Percentiles rank a stretch among this genome's conserved stretches.
These are phyloP conservation scores for Candida takata DNA, from an alignment of 805 yeast genomes.

Conservation along the genomic window DNA sequence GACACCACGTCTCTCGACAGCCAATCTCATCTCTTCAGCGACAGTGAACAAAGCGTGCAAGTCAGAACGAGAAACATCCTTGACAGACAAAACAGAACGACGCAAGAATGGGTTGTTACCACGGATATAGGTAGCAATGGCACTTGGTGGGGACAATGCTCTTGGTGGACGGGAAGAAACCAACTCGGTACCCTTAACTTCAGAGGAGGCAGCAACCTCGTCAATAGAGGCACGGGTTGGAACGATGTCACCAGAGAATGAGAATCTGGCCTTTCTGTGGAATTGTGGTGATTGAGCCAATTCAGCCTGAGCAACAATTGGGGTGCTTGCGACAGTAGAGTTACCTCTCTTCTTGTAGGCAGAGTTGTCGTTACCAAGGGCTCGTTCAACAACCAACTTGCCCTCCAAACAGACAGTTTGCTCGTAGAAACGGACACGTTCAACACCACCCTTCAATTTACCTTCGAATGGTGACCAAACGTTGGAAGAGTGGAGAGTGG, in stretches of 20 bases:
- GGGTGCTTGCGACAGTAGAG: constrained; percentile 19
- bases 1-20: constrained; percentile 94
- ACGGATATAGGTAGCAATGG: constrained; percentile 70
- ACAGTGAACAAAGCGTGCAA: constrained; percentile 90
- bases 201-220: constrained; percentile 22
- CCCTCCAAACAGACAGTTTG: constrained; percentile 86
- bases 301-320: constrained; percentile 21
- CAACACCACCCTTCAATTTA: constrained; percentile 72
- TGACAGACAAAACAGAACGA: constrained; percentile 81
- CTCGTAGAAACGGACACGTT: constrained; percentile 74
- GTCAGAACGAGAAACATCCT: constrained; percentile 80
- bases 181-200: constrained; percentile 54
- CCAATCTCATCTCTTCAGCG: constrained; percentile 96
- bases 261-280: constrained; percentile 39
- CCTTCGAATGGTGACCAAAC: constrained; percentile 53
- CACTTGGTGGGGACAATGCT: constrained; percentile 70
- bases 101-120: constrained; percentile 85
- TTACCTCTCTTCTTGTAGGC: constrained; percentile 23
- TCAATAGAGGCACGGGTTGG: constrained; percentile 28
- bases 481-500: constrained; percentile 33
- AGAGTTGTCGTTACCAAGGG: constrained; percentile 44
- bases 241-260: constrained; percentile 39
- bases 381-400: constrained; percentile 49
- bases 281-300: constrained; percentile 32
- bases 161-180: constrained; percentile 70